These are phyloP conservation scores for Psilocybe cubensis DNA, from an alignment of 768 basidiomycete genomes.

Conservation along the genomic window DNA sequence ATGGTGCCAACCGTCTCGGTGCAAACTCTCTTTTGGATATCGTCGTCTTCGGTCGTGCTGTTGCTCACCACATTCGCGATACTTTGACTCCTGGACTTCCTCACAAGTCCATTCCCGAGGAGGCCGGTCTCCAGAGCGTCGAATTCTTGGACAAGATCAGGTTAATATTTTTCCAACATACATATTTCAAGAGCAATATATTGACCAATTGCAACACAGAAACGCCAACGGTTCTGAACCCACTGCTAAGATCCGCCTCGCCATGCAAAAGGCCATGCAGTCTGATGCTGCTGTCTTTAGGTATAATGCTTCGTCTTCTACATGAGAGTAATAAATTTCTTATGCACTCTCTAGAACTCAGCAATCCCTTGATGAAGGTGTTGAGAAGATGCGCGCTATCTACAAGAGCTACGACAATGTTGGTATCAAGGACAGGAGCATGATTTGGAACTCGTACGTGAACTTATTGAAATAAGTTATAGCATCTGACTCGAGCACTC, in stretches of 20 bases:
- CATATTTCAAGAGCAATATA: not conserved
- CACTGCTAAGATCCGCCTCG: conserved; percentile 88
- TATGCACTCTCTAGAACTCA: conserved; percentile 72
- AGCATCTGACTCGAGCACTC: conserved; percentile 4
- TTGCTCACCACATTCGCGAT: conserved; percentile 95
- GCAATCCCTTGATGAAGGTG: conserved; percentile 88
- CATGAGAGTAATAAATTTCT: not conserved
- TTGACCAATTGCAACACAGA: conserved; percentile 36
- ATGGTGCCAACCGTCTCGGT: conserved; percentile 98
- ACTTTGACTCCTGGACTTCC: conserved; percentile 88
- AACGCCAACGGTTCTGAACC: conserved; percentile 80
- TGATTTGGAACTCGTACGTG: conserved; percentile 99
- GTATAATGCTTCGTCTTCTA: conserved; percentile 32
- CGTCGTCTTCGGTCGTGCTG: conserved; percentile 99
- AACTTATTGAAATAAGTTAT: not conserved
- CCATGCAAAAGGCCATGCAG: conserved; percentile 99
- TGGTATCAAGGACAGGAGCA: conserved; percentile 96
- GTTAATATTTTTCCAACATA: conserved; percentile 28
- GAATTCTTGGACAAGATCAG: conserved; percentile 90
- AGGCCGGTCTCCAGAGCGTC: conserved; percentile 84
- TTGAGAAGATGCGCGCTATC: conserved; percentile 81
- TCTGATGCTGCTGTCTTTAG: conserved; percentile 97
- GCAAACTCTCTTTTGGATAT: conserved; percentile 99
- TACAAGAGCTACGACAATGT: conserved; percentile 91
- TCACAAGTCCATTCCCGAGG: conserved; percentile 85